Conservation (phyloP, 345 rosid genomes). For the Kernera saxatilis region DNA sequence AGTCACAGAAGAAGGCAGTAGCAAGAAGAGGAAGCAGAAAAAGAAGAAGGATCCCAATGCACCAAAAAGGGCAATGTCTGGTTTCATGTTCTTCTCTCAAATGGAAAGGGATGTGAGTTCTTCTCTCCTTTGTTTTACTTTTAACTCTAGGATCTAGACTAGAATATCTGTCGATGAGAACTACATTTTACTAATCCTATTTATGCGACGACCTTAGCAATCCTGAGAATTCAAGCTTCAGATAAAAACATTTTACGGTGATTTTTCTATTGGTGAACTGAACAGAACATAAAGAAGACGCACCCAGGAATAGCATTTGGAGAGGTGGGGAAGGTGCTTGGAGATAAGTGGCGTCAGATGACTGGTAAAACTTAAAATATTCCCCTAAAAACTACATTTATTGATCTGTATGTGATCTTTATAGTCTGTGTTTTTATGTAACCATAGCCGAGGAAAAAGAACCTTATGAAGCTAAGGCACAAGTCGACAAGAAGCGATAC, state of each 20-base stretch:
- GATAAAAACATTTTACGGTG: background rate
- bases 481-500: slow-evolving; percentile 70
- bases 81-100: slow-evolving; percentile 70
- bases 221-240: background rate
- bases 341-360: slow-evolving; percentile 81
- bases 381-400: background rate
- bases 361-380: slow-evolving; percentile 36
- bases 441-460: slow-evolving; percentile 68
- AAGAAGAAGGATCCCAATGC: slow-evolving; percentile 98
- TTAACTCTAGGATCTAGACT: background rate
- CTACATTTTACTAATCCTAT: background rate
- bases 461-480: slow-evolving; percentile 73
- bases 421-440: background rate
- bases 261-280: slow-evolving; percentile 5
- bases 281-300: slow-evolving; percentile 66
- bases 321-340: slow-evolving; percentile 56
- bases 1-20: slow-evolving; percentile 62
- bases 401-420: background rate
- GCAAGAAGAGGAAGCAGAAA: slow-evolving; percentile 73
- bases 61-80: slow-evolving; percentile 75
- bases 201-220: background rate
- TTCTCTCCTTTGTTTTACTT: background rate
- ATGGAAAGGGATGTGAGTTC: slow-evolving; percentile 76
- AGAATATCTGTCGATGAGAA: background rate
- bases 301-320: slow-evolving; percentile 72